These are phyloP conservation scores for Rubia peregrina DNA, from an alignment of 305 asterid genomes.

Conservation along the genomic window DNA sequence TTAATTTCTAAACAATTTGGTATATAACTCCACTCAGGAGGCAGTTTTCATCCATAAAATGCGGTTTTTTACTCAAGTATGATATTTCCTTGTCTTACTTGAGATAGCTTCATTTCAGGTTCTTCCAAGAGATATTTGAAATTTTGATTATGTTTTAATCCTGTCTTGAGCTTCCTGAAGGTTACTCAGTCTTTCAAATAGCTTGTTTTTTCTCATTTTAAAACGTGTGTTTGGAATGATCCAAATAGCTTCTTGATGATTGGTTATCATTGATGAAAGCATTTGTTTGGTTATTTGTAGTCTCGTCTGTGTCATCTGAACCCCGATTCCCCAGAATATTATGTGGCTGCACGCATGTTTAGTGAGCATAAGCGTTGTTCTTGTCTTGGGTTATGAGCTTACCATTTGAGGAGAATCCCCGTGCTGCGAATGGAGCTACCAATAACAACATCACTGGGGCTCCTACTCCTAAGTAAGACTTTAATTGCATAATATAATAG, in stretches of 20 bases:
- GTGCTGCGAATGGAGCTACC: too few relatives aligned
- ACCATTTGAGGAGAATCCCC: too few relatives aligned
- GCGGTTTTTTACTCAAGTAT: too few relatives aligned
- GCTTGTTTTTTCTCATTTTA: not conserved
- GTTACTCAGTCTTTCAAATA: not conserved
- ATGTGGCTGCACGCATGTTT: not conserved
- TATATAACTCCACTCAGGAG: too few relatives aligned
- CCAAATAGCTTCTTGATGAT: not conserved
- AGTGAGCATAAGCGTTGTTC: not conserved
- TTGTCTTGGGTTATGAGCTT: too few relatives aligned
- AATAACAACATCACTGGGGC: constrained; percentile 18
- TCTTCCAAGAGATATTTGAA: too few relatives aligned
- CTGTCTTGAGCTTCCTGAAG: not conserved
- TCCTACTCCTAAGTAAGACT: constrained; percentile 52
- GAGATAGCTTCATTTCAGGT: too few relatives aligned
- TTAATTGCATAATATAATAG: not conserved
- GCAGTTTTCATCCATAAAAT: too few relatives aligned
- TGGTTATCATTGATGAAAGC: not conserved
- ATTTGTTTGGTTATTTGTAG: not conserved
- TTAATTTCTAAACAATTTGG: too few relatives aligned
- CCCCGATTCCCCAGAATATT: not conserved
- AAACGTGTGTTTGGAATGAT: not conserved
- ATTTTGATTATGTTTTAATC: not conserved
- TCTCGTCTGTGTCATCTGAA: not conserved
- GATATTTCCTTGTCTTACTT: not conserved